Evolutionary conservation across 2,329 filamentous ascomycete species (phyloP).

Genomic region (Alternaria hordeiaustralica): DNA sequence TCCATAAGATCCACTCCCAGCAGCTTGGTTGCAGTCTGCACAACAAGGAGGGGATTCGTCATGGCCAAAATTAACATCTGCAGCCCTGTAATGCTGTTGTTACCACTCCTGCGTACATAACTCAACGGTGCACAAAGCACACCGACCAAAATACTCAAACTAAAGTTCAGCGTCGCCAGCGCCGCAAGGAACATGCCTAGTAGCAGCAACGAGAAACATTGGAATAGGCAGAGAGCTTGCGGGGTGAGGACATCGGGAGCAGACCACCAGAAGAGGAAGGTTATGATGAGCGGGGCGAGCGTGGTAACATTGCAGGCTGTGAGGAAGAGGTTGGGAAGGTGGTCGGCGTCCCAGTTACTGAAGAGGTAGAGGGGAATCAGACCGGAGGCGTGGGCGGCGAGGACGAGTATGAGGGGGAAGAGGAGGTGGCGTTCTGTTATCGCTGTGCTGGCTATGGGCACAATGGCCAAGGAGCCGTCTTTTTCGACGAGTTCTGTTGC

Average conservation of each 20-base stretch:
- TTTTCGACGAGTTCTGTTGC: slow-evolving; percentile 41
- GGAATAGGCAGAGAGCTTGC: slow-evolving; percentile 79
- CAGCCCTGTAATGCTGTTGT: slow-evolving; percentile 10
- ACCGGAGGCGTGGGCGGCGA: slow-evolving; percentile 75
- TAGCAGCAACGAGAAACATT: slow-evolving; percentile 90
- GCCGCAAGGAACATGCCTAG: slow-evolving; percentile 91
- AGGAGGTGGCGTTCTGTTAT: slow-evolving; percentile 70
- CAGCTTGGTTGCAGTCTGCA: slow-evolving; percentile 32
- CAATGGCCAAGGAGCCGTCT: slow-evolving; percentile 44
- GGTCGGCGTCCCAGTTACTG: slow-evolving; percentile 69
- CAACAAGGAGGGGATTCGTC: slow-evolving; percentile 45
- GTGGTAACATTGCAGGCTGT: slow-evolving; percentile 43
- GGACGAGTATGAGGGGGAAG: slow-evolving; percentile 75
- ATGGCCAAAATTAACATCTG: slow-evolving; percentile 30
- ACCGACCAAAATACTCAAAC: slow-evolving; percentile 83
- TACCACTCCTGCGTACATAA: slow-evolving; percentile 63
- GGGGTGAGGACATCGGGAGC: slow-evolving; percentile 58
- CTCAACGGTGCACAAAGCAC: slow-evolving; percentile 78
- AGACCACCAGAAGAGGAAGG: slow-evolving; percentile 32
- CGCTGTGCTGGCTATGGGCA: slow-evolving; percentile 48
- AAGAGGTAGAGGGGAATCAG: slow-evolving; percentile 85
- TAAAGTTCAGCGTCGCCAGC: slow-evolving; percentile 95
- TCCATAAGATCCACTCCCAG: slow-evolving; percentile 52
- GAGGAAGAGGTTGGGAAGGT: slow-evolving; percentile 35
- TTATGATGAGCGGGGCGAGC: slow-evolving; percentile 40